Conservation (phyloP, 208 protist genomes). For the Wallacemonas sp. region DNA sequence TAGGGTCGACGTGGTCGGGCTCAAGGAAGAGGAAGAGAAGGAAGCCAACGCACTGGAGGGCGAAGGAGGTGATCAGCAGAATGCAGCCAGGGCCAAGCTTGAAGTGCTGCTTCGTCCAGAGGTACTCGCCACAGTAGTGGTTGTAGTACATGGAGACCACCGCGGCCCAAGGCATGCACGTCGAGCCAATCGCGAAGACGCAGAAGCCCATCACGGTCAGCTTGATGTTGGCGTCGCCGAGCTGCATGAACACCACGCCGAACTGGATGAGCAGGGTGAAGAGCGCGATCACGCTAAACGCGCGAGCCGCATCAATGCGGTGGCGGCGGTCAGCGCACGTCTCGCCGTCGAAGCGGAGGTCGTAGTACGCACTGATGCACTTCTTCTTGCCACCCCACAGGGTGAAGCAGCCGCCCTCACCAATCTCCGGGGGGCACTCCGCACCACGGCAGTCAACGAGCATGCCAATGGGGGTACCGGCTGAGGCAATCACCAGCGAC, state of each 20-base stretch:
- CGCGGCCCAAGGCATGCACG: conserved; percentile 45
- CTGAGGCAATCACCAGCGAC: conserved; percentile 29
- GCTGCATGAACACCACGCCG: conserved; percentile 26
- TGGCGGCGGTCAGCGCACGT: conserved; percentile 32
- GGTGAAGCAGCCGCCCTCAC: conserved; percentile 38
- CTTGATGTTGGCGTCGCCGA: conserved; percentile 41
- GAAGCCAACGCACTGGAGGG: conserved; percentile 38
- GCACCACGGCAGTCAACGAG: conserved; percentile 22
- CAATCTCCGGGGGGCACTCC: not conserved
- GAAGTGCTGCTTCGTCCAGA: conserved; percentile 21
- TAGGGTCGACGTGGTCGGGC: conserved; percentile 16
- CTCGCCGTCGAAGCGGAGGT: conserved; percentile 37
- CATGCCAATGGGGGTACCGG: conserved; percentile 44
- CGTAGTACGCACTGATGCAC: conserved; percentile 45
- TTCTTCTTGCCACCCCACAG: conserved; percentile 48
- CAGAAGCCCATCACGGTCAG: conserved; percentile 20
- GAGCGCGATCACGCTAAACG: conserved; percentile 51
- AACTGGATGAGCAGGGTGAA: conserved; percentile 36
- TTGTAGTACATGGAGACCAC: conserved; percentile 55
- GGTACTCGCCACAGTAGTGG: conserved; percentile 47
- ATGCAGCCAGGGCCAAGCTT: conserved; percentile 49
- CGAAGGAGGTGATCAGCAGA: conserved; percentile 42
- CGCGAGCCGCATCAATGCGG: conserved; percentile 50
- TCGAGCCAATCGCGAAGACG: conserved; percentile 39
- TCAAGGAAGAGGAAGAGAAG: conserved; percentile 45